A percentile compares a stretch with the other conserved stretches of the same genome.
Conservation (phyloP, 352 stramenopile genomes). For the Phytophthora rubi region DNA sequence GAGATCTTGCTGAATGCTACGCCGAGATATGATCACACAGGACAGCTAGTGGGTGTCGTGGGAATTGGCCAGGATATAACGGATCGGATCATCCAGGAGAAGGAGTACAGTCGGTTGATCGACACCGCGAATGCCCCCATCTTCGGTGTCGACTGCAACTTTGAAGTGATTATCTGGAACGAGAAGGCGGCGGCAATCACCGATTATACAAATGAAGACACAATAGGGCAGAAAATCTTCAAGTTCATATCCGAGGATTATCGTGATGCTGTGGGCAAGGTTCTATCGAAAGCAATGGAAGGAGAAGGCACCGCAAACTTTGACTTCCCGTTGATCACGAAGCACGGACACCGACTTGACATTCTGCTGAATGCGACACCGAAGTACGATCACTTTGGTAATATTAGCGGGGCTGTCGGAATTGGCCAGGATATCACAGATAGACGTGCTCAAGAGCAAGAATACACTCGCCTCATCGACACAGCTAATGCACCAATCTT, state of each 20-base stretch:
- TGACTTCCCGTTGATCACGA: constrained; percentile 73
- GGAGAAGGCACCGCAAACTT: constrained; percentile 65
- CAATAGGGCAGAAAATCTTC: constrained; percentile 77
- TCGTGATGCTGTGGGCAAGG: constrained; percentile 32
- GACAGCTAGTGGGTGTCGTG: constrained; percentile 50
- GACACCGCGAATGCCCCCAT: constrained; percentile 54
- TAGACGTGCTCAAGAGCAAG: constrained; percentile 38
- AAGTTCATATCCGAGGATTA: constrained; percentile 75
- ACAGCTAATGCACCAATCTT: constrained; percentile 69
- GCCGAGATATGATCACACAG: constrained; percentile 75
- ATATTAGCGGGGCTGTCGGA: constrained; percentile 69
- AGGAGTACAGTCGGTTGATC: constrained; percentile 44
- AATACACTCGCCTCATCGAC: constrained; percentile 34
- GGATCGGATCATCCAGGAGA: constrained; percentile 53
- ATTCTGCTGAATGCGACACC: constrained; percentile 68
- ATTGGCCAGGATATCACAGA: constrained; percentile 85
- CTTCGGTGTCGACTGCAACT: constrained; percentile 78
- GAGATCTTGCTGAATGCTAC: constrained; percentile 72
- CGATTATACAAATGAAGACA: constrained; percentile 87
- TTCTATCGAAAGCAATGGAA: constrained; percentile 46
- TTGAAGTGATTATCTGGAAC: constrained; percentile 85
- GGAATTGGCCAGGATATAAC: constrained; percentile 60
- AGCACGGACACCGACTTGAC: constrained; percentile 49
- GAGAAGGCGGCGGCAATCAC: constrained; percentile 86
- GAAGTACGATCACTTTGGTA: constrained; percentile 65